These are phyloP conservation scores for Trametes cubensis DNA, from an alignment of 768 basidiomycete species.

Conservation along the genomic window DNA sequence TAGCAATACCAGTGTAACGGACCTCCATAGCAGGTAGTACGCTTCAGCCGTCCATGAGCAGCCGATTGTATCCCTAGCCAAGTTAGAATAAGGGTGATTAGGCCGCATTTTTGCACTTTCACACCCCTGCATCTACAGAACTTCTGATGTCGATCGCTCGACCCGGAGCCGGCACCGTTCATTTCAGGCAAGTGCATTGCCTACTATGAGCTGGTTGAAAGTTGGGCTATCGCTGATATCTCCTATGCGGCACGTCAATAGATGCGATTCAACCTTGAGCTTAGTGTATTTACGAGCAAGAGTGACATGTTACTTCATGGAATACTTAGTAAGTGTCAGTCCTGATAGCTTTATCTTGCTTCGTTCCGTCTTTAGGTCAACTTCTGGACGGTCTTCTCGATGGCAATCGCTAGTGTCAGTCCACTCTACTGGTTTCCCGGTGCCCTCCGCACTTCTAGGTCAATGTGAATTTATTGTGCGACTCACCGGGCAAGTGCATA, in stretches of 20 bases:
- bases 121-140: no score
- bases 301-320: no score
- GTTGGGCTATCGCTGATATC: neutral
- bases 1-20: no score
- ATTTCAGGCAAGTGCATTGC: neutral
- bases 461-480: slow-evolving; percentile 9
- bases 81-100: no score
- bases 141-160: neutral
- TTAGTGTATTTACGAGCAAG: no score
- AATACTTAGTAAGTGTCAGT: no score
- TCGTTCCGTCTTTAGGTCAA: slow-evolving; percentile 1
- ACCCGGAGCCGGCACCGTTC: neutral
- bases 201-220: neutral
- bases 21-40: no score
- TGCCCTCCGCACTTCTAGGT: neutral
- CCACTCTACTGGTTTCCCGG: neutral
- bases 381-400: slow-evolving; percentile 7
- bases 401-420: neutral
- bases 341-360: neutral
- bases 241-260: no score
- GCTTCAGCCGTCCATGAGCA: no score
- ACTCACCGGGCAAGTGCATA: neutral
- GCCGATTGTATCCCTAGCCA: no score
- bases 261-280: no score
- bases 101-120: no score